Base-by-base conservation (phyloP, 2,329 filamentous ascomycete genomes). In the Trichoderma atrobrunneum region DNA sequence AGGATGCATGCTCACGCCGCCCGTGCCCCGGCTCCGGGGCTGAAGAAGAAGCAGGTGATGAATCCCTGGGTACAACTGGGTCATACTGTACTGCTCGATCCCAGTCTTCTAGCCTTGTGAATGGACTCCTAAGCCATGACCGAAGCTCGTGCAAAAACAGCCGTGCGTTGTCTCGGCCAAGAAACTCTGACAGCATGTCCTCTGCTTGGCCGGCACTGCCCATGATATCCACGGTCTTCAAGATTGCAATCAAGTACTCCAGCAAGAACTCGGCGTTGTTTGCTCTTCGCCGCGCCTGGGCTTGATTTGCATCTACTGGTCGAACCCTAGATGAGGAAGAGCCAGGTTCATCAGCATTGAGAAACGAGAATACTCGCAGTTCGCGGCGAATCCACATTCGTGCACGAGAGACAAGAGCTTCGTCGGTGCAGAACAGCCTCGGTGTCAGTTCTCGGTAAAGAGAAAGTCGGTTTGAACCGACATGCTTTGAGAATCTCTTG, bases 141-240 rank as follows among this genome's bases (percentile, higher is more conserved):
- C 91, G 88, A 73, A 98, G 81, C 82, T 98, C 95, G 81, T 98
- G 95, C 72, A 97, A 81, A 75, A 98, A 93, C 51, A 97, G 80
- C 21, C 86, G 85, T 2, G 93, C 89, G 79, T 94, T 89, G 21
- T 91, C 88, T 70, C 90, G 85, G 0, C 94, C 94, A 5, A 98
- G 78, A 75, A 94, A 96, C 63, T 96, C 93, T 26, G 88, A 84
- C 48, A 98, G 80, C 81, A 97, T 87, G 56, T 93, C 90, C 79
- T 96, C 93, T 0, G 94, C 93, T 76, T 93, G 89, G 0, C 94
- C 94, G 51, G 87, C 87, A 74, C 92, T 93, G 5, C 90, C 92
- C 81, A 94, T 94, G 5, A 95, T 86, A 77, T 97, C 94, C 18
- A 96, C 89, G 0, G 90, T 93, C 79, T 93, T 95, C 72, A 98